These are phyloP conservation scores for Aspergillus bridgeri DNA, from an alignment of 495 filamentous ascomycete genomes.

Conservation along the genomic window DNA sequence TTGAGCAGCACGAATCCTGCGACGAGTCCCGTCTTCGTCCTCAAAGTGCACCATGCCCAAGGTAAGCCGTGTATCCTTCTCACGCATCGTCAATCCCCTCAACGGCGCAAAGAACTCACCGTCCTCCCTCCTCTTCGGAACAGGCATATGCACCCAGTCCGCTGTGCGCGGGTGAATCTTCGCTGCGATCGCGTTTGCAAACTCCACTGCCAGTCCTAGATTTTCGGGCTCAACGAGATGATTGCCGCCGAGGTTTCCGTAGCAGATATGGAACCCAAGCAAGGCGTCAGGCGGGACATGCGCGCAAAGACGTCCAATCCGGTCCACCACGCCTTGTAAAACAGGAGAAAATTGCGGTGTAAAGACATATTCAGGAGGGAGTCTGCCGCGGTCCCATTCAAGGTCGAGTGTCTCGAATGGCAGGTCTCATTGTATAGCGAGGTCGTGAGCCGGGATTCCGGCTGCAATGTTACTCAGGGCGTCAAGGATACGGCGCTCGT, in stretches of 20 bases:
- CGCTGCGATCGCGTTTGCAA: conserved; percentile 23
- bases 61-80: conserved; percentile 16
- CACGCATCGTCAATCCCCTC: conserved; percentile 24
- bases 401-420: conserved; percentile 33
- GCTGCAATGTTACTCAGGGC: conserved; percentile 30
- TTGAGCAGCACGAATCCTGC: conserved; percentile 33
- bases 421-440: conserved; percentile 45
- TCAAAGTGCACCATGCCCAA: conserved; percentile 40
- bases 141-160: conserved; percentile 43
- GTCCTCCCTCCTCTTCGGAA: conserved; percentile 35
- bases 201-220: conserved; percentile 22
- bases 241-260: conserved; percentile 39
- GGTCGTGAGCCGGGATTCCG: conserved; percentile 35
- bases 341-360: conserved; percentile 34
- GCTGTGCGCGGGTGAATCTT: conserved; percentile 3
- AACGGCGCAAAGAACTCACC: conserved; percentile 30
- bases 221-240: conserved; percentile 43
- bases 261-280: conserved; percentile 45
- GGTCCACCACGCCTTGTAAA: conserved; percentile 32
- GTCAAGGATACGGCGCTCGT: conserved; percentile 33
- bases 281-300: conserved; percentile 29
- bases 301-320: conserved; percentile 24
- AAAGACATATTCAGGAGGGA: conserved; percentile 1
- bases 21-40: conserved; percentile 35
- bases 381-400: conserved; percentile 21